phyloP scores from a whole-genome alignment of 108 stramenopile genomes.

The Nitzschia inconspicua region DNA sequence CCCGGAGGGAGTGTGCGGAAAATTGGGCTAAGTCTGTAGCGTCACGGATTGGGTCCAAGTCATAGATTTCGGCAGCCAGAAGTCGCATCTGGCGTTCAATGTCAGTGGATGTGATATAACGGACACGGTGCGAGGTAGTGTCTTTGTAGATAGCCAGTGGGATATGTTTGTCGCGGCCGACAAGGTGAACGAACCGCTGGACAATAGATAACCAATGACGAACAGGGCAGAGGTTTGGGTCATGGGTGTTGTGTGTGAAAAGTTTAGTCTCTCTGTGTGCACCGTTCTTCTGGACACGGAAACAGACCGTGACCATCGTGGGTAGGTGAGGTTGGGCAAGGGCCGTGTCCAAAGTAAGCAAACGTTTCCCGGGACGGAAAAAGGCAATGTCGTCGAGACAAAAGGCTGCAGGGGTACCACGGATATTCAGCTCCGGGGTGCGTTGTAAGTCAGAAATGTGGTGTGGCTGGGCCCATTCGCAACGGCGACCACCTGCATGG shows the following conservation, averaged over 20 bases:
- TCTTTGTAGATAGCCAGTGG: not conserved
- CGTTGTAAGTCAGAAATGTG: not conserved
- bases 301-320: too few relatives aligned
- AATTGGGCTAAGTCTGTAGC: too few relatives aligned
- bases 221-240: not conserved
- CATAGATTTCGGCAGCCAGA: too few relatives aligned
- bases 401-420: not conserved
- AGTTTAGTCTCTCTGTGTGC: not conserved
- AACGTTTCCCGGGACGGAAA: too few relatives aligned
- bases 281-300: not conserved
- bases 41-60: too few relatives aligned
- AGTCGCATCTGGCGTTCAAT: too few relatives aligned
- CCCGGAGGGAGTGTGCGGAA: too few relatives aligned
- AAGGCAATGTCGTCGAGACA: not conserved
- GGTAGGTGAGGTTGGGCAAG: too few relatives aligned
- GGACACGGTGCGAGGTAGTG: too few relatives aligned
- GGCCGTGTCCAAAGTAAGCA: too few relatives aligned
- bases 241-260: not conserved
- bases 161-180: not conserved
- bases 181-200: not conserved
- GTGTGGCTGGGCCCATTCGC: not conserved
- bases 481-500: not conserved
- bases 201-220: not conserved
- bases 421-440: not conserved
- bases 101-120: too few relatives aligned